Conservation (phyloP, 495 filamentous ascomycete genomes). For the Penicillium manginii region DNA sequence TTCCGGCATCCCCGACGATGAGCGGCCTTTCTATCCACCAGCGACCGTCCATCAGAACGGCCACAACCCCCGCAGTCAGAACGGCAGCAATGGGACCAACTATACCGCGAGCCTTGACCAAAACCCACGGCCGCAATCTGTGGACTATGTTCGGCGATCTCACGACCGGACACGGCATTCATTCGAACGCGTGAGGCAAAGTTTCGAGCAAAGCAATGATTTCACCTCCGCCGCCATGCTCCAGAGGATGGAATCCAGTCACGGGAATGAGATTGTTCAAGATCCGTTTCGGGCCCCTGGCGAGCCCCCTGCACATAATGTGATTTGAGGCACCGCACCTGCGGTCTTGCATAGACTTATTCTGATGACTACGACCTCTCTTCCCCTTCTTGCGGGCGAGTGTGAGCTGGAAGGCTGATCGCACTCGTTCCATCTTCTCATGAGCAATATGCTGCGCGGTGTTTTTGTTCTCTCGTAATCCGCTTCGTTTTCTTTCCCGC, state of each 20-base stretch:
- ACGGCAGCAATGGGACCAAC: conserved; percentile 91
- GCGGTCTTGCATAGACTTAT: conserved; percentile 33
- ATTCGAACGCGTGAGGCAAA: conserved; percentile 58
- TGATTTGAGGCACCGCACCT: conserved; percentile 28
- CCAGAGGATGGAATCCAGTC: conserved; percentile 77
- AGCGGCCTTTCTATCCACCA: conserved; percentile 88
- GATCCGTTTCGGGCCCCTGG: conserved; percentile 42
- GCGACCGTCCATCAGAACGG: conserved; percentile 79
- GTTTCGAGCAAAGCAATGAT: conserved; percentile 84
- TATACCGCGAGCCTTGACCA: conserved; percentile 71
- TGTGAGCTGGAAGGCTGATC: conserved; percentile 23
- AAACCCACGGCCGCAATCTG: conserved; percentile 49
- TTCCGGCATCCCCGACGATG: conserved; percentile 74
- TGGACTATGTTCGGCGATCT: conserved; percentile 74
- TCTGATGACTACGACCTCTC: conserved; percentile 37
- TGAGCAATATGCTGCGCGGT: conserved; percentile 38
- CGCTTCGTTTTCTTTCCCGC: conserved; percentile 9
- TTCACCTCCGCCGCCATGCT: conserved; percentile 87
- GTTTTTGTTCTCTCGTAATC: conserved; percentile 20
- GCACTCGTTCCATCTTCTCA: conserved; percentile 30
- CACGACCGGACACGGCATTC: conserved; percentile 73
- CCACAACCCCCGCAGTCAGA: conserved; percentile 82
- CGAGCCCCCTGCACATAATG: conserved; percentile 39
- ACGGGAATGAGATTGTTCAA: conserved; percentile 42
- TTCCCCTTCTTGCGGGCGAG: conserved; percentile 16